Base-by-base conservation (phyloP, 768 basidiomycete species). In the Pleurotus giganteus region DNA sequence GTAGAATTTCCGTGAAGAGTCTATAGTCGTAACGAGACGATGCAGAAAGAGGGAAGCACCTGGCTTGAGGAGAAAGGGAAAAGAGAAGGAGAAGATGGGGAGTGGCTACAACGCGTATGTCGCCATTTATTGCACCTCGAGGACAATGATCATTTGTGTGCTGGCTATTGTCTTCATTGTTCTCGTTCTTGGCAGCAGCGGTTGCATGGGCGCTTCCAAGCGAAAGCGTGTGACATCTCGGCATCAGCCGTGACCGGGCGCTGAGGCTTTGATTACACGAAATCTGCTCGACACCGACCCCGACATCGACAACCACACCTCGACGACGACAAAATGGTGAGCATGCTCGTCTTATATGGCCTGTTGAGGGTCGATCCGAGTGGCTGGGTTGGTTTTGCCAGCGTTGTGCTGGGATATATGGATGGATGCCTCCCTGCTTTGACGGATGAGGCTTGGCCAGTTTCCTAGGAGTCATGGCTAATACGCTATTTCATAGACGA, bases 401-500 rank as follows among this genome's bases (percentile, higher is more conserved):
- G 21, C n/a, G 17, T 32, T 51, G 21, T 15, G 32, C 19, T 29
- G 49, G 15, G 9, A n/a, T 23, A 36, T 34, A 19, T 23, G 49
- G 31, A n/a, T 51, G 49, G 49, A 51, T 51, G 37, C 34, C 12
- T 29, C 13, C 34, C 41, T 13, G 7, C 23, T 17, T 17, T 15
- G 37, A 45, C 8, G 26, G 15, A 32, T 44, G 41, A 2, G 23
- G 28, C 28, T 11, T 37, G 50, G 19, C 37, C 23, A n/a, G 26
- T 13, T 5, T 13, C 17, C 11, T 15, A 17, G 47, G n/a, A 28
- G 9, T 36, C 34, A 31, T 13, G 47, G 51, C 32, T 41, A 42
- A 58, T 54, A 28, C 44, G 49, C 42, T 55, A 57, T 53, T 55
- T 37, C 61, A 54, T 70, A 96, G 95, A 98, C 94, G 65, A 96